Evolutionary conservation across 192 early-diverging fungal genomes (phyloP).

Genomic region (Coemansia nantahalensis): DNA sequence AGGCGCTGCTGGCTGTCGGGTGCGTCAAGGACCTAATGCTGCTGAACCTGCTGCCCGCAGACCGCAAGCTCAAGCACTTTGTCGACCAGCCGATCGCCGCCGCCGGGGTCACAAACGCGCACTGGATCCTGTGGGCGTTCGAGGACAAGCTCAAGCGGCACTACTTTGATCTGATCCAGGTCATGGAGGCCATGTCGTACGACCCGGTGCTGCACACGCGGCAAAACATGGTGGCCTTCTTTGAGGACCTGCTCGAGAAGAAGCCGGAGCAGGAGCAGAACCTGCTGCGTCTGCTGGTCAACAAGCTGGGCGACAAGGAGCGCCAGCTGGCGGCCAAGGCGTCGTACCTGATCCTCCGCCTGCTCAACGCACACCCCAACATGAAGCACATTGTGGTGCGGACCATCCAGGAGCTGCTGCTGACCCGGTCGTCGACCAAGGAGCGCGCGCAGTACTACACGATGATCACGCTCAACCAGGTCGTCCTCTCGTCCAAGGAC

Average conservation of each 20-base stretch:
- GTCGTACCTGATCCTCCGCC: constrained; percentile 70
- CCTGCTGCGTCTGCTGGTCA: constrained; percentile 84
- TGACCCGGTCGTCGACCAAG: constrained; percentile 64
- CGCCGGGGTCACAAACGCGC: constrained; percentile 57
- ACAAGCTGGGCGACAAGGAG: constrained; percentile 94
- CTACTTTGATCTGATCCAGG: constrained; percentile 87
- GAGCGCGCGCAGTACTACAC: constrained; percentile 90
- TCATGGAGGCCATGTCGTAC: constrained; percentile 83
- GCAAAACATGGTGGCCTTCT: constrained; percentile 72
- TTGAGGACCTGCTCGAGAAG: constrained; percentile 71
- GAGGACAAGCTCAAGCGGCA: constrained; percentile 90
- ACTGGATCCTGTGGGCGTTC: constrained; percentile 90
- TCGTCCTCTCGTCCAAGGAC: constrained; percentile 76
- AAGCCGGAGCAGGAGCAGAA: constrained; percentile 98
- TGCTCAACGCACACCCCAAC: constrained; percentile 72
- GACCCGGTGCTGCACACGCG: constrained; percentile 85
- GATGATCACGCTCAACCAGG: constrained; percentile 89
- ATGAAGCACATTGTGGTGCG: constrained; percentile 88
- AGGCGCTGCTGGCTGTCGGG: constrained; percentile 79
- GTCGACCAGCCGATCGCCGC: constrained; percentile 79
- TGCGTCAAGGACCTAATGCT: constrained; percentile 88
- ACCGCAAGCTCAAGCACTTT: constrained; percentile 91
- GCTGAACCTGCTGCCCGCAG: constrained; percentile 69
- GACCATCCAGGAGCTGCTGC: constrained; percentile 84
- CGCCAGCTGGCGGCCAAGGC: constrained; percentile 84